These are phyloP conservation scores for Saccharomyces hybrid DNA, from an alignment of 1,139 yeast species.

Conservation along the genomic window DNA sequence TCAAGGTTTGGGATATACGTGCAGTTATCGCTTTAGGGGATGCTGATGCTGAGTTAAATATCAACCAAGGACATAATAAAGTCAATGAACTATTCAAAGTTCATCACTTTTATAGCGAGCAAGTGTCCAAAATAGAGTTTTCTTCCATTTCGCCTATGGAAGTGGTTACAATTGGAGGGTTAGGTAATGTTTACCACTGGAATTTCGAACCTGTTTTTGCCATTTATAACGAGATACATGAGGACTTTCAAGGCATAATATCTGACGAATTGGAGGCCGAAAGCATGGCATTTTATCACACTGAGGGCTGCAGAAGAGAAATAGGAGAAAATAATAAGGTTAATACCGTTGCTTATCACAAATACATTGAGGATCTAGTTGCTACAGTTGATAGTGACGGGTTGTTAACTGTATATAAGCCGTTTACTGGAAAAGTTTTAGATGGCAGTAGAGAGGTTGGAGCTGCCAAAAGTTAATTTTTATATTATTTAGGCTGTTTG, in stretches of 20 bases:
- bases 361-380: conserved; percentile 22
- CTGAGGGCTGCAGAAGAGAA: conserved; percentile 30
- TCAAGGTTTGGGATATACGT: conserved; percentile 31
- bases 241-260: background rate
- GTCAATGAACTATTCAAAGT: conserved; percentile 17
- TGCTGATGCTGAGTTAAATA: conserved; percentile 8
- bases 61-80: background rate
- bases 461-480: background rate
- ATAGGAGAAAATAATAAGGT: conserved; percentile 12
- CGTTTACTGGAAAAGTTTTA: conserved; percentile 23
- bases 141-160: conserved; percentile 21
- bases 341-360: conserved; percentile 25
- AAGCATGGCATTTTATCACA: conserved; percentile 28
- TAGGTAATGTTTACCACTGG: conserved; percentile 33
- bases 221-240: background rate
- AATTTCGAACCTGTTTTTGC: conserved; percentile 16
- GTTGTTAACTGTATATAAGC: conserved; percentile 27
- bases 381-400: conserved; percentile 29
- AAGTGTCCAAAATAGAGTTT: conserved; percentile 23
- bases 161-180: conserved; percentile 24
- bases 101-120: conserved; percentile 22
- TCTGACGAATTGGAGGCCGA: conserved; percentile 20
- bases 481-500: background rate
- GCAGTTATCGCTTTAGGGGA: conserved; percentile 12
- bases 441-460: conserved; percentile 10